Evolutionary conservation across 768 basidiomycete genomes (phyloP), one percentile per base, ranked within the genome.

Genomic region (Xerocomellus dryophilus): DNA sequence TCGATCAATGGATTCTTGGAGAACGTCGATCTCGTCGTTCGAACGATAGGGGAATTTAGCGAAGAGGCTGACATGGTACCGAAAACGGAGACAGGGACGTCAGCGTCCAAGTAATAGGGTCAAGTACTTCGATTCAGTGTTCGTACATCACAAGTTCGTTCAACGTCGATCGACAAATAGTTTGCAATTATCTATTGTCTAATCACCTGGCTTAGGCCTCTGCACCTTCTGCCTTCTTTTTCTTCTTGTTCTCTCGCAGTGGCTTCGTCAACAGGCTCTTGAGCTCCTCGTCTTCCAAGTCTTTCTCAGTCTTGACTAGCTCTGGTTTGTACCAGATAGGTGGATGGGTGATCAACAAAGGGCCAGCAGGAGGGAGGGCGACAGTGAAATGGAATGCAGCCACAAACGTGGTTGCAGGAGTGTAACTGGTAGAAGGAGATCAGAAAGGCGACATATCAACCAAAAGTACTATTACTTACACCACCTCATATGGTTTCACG

Each of bases 381-480:
- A 99, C 85, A 41, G 96, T 99, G 77, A 97, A 94, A 78, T 98
- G 95, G 83, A 95, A 97, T 9, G 88, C 90, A 50, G 96, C 95
- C 42, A 98, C 92, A 53, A 88, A 84, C 17, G 93, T 93, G 61
- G 81, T 86, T 25, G 83, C 58, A 39, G 89, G 88, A 6, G 94
- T 93, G 73, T 87, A 90, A 51, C 90, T 90, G 55, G 46, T 6
- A n/a, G 2, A 46, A 7, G 4, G 45, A 27, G 9, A 35, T 56
- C 49, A 59, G 36, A 40, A 42, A 44, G 25, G n/a, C 43, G 21
- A 15, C 39, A 18, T 18, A 4, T 25, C 0, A 9, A 50, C 50
- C 12, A 23, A 25, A 18, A 34, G 18, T 20, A 25, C 45, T 29
- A 36, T 45, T 32, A 81, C 90, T 66, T 68, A 93, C 86, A 92